These are phyloP conservation scores for Crithidia bombi DNA, from an alignment of 208 protist genomes.

Conservation along the genomic window DNA sequence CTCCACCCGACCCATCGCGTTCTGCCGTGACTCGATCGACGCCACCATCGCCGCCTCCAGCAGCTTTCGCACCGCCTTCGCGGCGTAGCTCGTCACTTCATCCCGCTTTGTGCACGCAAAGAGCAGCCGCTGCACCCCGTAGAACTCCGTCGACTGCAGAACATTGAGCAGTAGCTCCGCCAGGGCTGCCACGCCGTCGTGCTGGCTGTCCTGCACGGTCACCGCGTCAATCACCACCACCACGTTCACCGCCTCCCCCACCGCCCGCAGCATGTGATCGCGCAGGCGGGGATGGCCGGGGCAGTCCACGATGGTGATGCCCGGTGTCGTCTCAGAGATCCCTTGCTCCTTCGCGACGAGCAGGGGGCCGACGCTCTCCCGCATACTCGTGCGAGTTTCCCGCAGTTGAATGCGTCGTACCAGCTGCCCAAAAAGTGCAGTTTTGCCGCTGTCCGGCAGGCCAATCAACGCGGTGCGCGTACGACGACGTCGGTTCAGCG, in stretches of 20 bases:
- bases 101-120: constrained; percentile 88
- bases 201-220: constrained; percentile 73
- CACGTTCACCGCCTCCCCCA: constrained; percentile 60
- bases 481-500: constrained; percentile 8
- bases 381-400: constrained; percentile 71
- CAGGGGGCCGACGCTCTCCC: constrained; percentile 47
- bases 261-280: constrained; percentile 39
- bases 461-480: constrained; percentile 61
- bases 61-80: constrained; percentile 74
- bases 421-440: constrained; percentile 73
- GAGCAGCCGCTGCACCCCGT: constrained; percentile 60
- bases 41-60: constrained; percentile 70
- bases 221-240: constrained; percentile 79
- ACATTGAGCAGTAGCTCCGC: constrained; percentile 67
- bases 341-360: constrained; percentile 4
- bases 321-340: not conserved
- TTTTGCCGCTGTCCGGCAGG: constrained; percentile 78
- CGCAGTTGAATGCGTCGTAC: constrained; percentile 22
- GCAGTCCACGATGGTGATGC: constrained; percentile 62
- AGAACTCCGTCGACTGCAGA: constrained; percentile 72
- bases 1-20: constrained; percentile 65
- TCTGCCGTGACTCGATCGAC: constrained; percentile 49
- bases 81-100: constrained; percentile 80
- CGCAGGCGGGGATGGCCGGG: constrained; percentile 83
- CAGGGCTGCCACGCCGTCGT: constrained; percentile 75